Conservation (phyloP, 2,329 filamentous ascomycete genomes). For the Aspergillus melleus region DNA sequence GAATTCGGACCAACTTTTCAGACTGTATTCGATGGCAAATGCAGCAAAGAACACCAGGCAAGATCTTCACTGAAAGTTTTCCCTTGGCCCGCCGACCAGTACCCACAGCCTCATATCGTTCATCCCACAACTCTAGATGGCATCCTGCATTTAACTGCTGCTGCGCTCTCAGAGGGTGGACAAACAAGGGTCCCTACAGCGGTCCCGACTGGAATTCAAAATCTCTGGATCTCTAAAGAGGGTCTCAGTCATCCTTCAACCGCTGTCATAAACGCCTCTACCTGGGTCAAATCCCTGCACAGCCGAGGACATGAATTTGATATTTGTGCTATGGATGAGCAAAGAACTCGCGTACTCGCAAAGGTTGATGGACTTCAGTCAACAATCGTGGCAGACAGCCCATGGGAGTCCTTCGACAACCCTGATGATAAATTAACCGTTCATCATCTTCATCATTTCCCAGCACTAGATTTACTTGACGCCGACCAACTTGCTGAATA, state of each 20-base stretch:
- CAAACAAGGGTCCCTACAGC: neutral
- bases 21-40: neutral
- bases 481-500: neutral
- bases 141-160: neutral
- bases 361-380: neutral
- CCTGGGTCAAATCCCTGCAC: neutral
- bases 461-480: neutral
- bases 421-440: neutral
- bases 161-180: neutral
- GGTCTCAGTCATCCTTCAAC: neutral
- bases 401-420: neutral
- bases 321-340: neutral
- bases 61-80: neutral
- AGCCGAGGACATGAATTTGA: neutral
- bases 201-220: neutral
- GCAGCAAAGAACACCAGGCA: neutral
- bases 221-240: neutral
- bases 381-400: neutral
- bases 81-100: neutral
- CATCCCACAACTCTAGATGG: neutral
- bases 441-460: neutral
- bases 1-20: neutral
- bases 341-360: neutral
- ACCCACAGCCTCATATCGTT: neutral
- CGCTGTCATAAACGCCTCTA: neutral